Evolutionary conservation across 495 filamentous ascomycete genomes (phyloP).

Genomic region (Immersiella caudata): DNA sequence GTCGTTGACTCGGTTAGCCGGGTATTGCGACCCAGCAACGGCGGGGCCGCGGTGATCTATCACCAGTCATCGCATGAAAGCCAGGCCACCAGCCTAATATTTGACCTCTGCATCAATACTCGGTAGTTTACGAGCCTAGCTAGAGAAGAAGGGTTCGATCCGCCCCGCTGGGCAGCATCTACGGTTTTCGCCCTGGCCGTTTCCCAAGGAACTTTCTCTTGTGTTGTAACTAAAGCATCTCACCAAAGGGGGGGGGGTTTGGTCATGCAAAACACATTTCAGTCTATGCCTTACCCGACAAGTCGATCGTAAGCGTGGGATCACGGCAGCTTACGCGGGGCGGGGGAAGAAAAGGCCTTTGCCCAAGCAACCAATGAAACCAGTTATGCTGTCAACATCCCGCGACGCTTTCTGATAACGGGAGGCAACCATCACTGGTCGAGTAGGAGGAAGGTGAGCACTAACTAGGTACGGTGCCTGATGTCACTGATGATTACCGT

Average conservation of each 20-base stretch:
- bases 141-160: too few relatives aligned
- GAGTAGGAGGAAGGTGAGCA: not conserved
- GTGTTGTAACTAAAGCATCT: not conserved
- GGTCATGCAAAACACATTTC: not conserved
- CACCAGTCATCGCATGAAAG: not conserved
- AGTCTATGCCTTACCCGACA: not conserved
- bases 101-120: too few relatives aligned
- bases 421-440: not conserved
- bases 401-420: not conserved
- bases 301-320: not conserved
- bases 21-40: too few relatives aligned
- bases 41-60: not conserved
- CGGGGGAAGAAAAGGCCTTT: not conserved
- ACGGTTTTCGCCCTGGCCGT: too few relatives aligned
- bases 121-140: too few relatives aligned
- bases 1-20: not conserved
- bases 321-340: not conserved
- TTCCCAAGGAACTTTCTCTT: not conserved
- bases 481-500: not conserved
- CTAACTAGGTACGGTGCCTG: not conserved
- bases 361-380: not conserved
- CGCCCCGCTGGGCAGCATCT: too few relatives aligned
- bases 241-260: not conserved
- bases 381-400: not conserved
- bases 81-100: not conserved